Percentiles rank a stretch among this genome's conserved stretches.
Conservation (phyloP, 2,329 filamentous ascomycete genomes). For the Karstenula rhodostoma region DNA sequence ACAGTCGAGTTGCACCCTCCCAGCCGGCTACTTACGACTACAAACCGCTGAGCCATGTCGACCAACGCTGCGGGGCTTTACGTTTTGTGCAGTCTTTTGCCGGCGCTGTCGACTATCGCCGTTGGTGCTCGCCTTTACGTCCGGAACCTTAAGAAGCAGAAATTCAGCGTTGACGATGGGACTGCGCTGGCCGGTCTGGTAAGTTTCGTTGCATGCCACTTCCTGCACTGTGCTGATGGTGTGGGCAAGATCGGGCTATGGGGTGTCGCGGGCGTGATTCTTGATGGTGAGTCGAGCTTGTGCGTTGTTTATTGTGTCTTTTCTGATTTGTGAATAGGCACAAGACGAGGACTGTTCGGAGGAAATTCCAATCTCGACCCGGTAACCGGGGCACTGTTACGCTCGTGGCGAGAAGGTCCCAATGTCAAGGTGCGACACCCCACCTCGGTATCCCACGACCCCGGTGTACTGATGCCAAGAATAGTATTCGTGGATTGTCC, state of each 20-base stretch:
- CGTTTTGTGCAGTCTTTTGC: conserved; percentile 12
- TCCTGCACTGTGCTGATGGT: neutral
- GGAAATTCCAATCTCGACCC: conserved; percentile 13
- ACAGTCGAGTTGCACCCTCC: conserved; percentile 3
- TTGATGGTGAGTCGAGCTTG: conserved; percentile 3
- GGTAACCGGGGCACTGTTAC: conserved; percentile 6
- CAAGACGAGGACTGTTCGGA: conserved; percentile 4
- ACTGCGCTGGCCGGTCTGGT: conserved; percentile 14
- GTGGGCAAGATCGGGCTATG: conserved; percentile 12
- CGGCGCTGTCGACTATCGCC: conserved; percentile 6
- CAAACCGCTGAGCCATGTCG: conserved; percentile 10
- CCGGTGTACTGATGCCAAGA: neutral
- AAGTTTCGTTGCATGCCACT: neutral
- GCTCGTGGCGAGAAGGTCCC: conserved; percentile 10
- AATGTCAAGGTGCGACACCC: conserved; percentile 14
- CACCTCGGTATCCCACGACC: neutral
- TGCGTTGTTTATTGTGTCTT: neutral
- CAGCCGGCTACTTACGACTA: neutral
- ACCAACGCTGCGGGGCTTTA: conserved; percentile 11
- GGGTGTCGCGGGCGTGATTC: conserved; percentile 12
- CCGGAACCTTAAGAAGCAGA: conserved; percentile 11
- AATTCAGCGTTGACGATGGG: conserved; percentile 15
- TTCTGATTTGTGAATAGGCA: neutral
- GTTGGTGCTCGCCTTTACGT: conserved; percentile 15
- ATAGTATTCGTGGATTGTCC: conserved; percentile 16